These are phyloP conservation scores for Oryza glaberrima DNA, from an alignment of 176 grass and related monocot genomes.

Conservation along the genomic window DNA sequence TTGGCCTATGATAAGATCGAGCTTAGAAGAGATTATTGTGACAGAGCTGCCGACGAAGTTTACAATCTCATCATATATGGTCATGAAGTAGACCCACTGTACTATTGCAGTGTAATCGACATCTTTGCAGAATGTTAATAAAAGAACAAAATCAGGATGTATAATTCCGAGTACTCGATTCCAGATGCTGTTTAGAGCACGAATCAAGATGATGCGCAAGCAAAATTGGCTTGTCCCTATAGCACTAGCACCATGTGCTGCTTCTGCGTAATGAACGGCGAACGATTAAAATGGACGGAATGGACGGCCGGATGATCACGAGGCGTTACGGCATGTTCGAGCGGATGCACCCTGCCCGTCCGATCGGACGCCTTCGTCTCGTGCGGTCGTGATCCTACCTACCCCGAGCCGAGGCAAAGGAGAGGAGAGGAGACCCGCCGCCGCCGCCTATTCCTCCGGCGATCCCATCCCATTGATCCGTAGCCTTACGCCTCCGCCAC, in stretches of 20 bases:
- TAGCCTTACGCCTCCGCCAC: constrained; percentile 13
- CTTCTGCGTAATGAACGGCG: background rate
- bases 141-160: background rate
- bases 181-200: background rate
- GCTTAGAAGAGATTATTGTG: constrained; percentile 17
- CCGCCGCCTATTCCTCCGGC: constrained; percentile 27
- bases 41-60: background rate
- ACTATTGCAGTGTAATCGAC: constrained; percentile 13
- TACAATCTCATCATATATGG: constrained; percentile 16
- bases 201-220: too few relatives aligned
- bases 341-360: background rate
- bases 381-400: background rate
- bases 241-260: background rate
- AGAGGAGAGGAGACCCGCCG: constrained; percentile 10
- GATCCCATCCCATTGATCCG: constrained; percentile 29
- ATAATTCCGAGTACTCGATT: background rate
- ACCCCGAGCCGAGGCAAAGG: background rate
- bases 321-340: background rate
- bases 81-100: constrained; percentile 30
- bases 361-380: background rate
- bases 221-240: background rate
- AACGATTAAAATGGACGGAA: background rate
- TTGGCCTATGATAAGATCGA: constrained; percentile 7
- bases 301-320: constrained; percentile 30
- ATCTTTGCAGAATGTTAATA: constrained; percentile 24